A percentile compares a stretch with the other conserved stretches of the same genome.
Evolutionary conservation across 257 asterid species (phyloP).

Genomic region (Scutellaria baicalensis): DNA sequence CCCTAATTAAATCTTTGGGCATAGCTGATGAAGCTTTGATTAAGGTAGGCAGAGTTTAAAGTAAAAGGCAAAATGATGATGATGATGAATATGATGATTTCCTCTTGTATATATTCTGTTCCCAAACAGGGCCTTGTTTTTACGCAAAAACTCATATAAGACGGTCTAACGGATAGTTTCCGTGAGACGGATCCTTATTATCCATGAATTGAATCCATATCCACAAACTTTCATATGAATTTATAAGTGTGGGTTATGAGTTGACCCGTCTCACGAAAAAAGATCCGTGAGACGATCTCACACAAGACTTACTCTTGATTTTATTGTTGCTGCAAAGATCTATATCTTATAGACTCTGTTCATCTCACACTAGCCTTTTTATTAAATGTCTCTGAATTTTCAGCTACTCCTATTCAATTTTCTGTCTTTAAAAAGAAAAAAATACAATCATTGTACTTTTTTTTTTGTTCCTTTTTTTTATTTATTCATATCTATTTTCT

Average conservation of each 20-base stretch:
- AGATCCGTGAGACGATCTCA: too few species aligned
- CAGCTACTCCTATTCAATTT: background rate
- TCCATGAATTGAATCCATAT: too few species aligned
- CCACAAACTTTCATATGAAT: too few species aligned
- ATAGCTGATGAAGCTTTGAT: background rate
- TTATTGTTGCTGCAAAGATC: conserved; percentile 5
- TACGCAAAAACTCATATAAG: too few species aligned
- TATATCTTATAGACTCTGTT: conserved; percentile 1
- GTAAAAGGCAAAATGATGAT: background rate
- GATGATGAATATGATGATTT: conserved; percentile 4
- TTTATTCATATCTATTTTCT: background rate
- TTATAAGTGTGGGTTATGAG: too few species aligned
- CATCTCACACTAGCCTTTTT: conserved; percentile 8
- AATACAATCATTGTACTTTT: conserved; percentile 9
- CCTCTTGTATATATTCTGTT: background rate
- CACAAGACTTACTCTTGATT: too few species aligned
- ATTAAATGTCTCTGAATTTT: conserved; percentile 14
- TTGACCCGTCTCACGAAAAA: too few species aligned
- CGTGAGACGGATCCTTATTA: too few species aligned
- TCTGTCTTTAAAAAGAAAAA: background rate
- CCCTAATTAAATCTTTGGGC: background rate
- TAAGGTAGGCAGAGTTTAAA: background rate
- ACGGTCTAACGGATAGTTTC: too few species aligned
- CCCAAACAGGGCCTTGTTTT: background rate
- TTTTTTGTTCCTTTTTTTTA: background rate